Evolutionary conservation across 169 alveolate genomes (phyloP), one percentile per base, ranked within the genome.

Genomic region (Blepharisma undulans): DNA sequence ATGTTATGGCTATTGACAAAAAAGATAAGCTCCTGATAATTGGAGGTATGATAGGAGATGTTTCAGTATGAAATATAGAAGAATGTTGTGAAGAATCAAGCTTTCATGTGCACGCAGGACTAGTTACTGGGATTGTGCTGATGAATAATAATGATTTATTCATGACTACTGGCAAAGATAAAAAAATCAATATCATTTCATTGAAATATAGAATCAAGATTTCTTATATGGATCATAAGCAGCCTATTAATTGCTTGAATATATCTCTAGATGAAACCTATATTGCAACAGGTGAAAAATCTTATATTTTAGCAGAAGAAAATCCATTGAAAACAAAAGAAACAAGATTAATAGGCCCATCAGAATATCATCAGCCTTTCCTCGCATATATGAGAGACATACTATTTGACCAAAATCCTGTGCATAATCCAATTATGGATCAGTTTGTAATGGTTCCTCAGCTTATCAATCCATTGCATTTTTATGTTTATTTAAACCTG

Each of bases 351-450:
- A 27, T 78, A 21, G 86, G 86, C 34, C 86, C 86, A 29, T 22
- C 25, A 29, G 86, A 78, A 27, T 7, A 2, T 14, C 71, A 27
- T 25, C 86, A 78, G 60, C 29, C 29, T 34, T 78, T 29, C 27
- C 34, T 29, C 10, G 71, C 29, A 4, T 78, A 78, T 84, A 32
- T 84, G 33, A 8, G 60, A 84, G 77, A 30, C 12, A 32, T 48
- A 1, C 60, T 34, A 10, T n/a, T 48, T 32, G 34, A 48, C 6
- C 27, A n/a, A n/a, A 84, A 84, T 21, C 91, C 91, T 3, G 32
- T 7, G 29, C 84, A 86, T 72, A 72, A 86, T 8, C 80, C 61
- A n/a, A 27, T 21, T 27, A 86, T 86, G 91, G 91, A 86, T 10
- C 66, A 86, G 30, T 86, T 60, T 30, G 34, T 86, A 7, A 72